Evolutionary conservation across 2,329 filamentous ascomycete species (phyloP).

Genomic region (Paradendryphiella salina): DNA sequence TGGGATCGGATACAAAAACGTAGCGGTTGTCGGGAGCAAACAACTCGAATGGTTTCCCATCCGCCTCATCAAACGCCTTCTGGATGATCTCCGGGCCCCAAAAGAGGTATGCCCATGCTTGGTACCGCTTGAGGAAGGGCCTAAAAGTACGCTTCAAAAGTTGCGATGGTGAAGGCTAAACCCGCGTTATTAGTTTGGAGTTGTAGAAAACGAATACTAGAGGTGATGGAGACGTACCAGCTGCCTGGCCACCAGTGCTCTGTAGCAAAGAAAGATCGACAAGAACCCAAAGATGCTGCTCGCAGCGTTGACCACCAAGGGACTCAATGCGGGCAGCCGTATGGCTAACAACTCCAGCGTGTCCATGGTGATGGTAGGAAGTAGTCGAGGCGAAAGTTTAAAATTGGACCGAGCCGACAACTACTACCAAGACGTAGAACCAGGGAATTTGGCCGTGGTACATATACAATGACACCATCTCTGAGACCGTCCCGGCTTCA

Average conservation of each 20-base stretch:
- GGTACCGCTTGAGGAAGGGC: constrained; percentile 13
- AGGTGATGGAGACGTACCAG: constrained; percentile 6
- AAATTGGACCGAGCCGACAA: constrained; percentile 3
- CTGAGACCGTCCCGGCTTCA: background rate
- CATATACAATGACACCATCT: constrained; percentile 6
- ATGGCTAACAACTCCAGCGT: constrained; percentile 5
- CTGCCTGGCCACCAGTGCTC: constrained; percentile 12
- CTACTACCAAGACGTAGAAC: background rate
- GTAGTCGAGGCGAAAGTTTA: background rate
- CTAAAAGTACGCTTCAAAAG: constrained; percentile 3
- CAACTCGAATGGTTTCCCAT: constrained; percentile 20
- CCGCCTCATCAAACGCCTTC: constrained; percentile 12
- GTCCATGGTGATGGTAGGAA: constrained; percentile 4
- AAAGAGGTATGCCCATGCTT: constrained; percentile 20
- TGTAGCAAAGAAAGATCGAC: constrained; percentile 17
- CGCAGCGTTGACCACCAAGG: constrained; percentile 12
- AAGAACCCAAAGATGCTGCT: constrained; percentile 18
- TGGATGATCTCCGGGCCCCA: constrained; percentile 20
- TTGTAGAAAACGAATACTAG: background rate
- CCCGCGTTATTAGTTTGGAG: background rate
- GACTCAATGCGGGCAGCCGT: constrained; percentile 7
- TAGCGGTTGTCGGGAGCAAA: constrained; percentile 21
- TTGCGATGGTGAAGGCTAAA: constrained; percentile 3
- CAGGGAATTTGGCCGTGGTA: constrained; percentile 1
- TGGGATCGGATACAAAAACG: constrained; percentile 19